Percentiles rank a stretch among this genome's conserved stretches.
These are phyloP conservation scores for Neonectria ditissima DNA, from an alignment of 2,329 filamentous ascomycete genomes.

Conservation along the genomic window DNA sequence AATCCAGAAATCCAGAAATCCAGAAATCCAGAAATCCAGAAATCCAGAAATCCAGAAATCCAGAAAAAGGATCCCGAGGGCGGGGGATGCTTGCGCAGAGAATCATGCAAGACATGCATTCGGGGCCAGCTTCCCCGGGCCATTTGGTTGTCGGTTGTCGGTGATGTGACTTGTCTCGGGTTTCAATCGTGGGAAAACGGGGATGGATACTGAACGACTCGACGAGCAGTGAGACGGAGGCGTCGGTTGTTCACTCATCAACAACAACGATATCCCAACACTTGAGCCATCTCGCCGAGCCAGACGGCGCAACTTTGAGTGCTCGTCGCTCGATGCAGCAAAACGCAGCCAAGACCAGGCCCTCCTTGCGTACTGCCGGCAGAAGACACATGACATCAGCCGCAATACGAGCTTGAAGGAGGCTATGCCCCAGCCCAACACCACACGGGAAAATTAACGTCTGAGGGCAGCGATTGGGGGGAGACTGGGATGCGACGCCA, in stretches of 20 bases:
- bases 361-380: constrained; percentile 15
- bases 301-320: not conserved
- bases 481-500: constrained; percentile 7
- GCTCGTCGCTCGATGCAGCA: not conserved
- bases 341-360: not conserved
- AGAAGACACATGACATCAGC: constrained; percentile 14
- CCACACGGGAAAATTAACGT: not conserved
- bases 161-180: too few species aligned
- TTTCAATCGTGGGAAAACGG: not conserved
- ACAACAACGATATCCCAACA: not conserved
- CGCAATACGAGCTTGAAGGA: constrained; percentile 40
- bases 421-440: constrained; percentile 36
- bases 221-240: constrained; percentile 12
- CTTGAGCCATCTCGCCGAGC: not conserved
- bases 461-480: constrained; percentile 5
- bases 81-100: constrained; percentile 14
- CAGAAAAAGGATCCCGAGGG: too few species aligned
- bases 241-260: too few species aligned
- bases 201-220: constrained; percentile 6
- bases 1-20: too few species aligned
- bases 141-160: not conserved
- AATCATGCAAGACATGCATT: constrained; percentile 15
- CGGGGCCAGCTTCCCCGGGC: constrained; percentile 19
- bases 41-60: too few species aligned
- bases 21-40: too few species aligned